Evolutionary conservation across 331 rosid genomes (phyloP).

Genomic region (Acacia concinna): DNA sequence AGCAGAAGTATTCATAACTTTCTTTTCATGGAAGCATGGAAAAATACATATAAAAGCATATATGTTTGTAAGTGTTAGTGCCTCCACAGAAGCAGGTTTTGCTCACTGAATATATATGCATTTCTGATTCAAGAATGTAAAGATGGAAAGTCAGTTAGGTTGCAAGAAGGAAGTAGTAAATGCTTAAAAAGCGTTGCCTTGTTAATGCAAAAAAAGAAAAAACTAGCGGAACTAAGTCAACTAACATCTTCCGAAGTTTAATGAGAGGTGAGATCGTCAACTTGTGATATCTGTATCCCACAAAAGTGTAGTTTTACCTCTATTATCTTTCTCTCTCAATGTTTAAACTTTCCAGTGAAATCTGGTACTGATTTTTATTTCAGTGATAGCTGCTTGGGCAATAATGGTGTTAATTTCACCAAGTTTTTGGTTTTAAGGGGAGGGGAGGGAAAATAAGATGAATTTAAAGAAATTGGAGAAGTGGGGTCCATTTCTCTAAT

Average conservation of each 20-base stretch:
- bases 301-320: neutral
- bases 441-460: no score
- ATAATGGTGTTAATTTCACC: no score
- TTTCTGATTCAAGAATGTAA: slow-evolving; percentile 40
- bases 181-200: slow-evolving; percentile 18
- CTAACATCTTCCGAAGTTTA: slow-evolving; percentile 1
- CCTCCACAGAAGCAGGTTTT: slow-evolving; percentile 8
- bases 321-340: neutral
- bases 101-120: slow-evolving; percentile 21
- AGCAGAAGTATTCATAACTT: slow-evolving; percentile 31
- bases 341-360: neutral
- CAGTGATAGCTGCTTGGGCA: no score
- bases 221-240: neutral
- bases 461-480: no score
- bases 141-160: slow-evolving; percentile 37
- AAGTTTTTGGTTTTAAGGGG: no score
- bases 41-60: slow-evolving; percentile 24
- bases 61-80: neutral
- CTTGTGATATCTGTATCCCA: neutral
- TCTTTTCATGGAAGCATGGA: slow-evolving; percentile 36
- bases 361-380: no score
- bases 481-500: no score
- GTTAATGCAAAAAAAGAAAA: neutral
- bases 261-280: neutral
- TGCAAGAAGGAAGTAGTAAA: slow-evolving; percentile 21